These are phyloP conservation scores for Pythium coloratum DNA, from an alignment of 352 stramenopile genomes.

Conservation along the genomic window DNA sequence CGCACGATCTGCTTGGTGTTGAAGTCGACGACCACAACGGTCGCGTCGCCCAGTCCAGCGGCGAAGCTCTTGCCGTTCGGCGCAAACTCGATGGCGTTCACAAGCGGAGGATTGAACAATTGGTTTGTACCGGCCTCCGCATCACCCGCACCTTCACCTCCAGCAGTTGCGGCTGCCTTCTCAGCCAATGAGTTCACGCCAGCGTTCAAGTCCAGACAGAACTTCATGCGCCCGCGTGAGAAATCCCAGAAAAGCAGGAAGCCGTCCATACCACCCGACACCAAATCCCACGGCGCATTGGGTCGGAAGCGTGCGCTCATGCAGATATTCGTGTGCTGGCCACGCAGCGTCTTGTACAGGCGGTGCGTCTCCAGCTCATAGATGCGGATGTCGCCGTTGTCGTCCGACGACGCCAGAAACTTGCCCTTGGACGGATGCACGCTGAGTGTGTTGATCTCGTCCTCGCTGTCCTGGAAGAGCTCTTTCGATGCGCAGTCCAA, in stretches of 20 bases:
- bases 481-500: constrained; percentile 53
- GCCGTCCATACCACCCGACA: constrained; percentile 71
- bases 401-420: constrained; percentile 64
- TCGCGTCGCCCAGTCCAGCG: constrained; percentile 64
- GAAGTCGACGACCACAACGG: constrained; percentile 67
- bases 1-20: constrained; percentile 48
- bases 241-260: constrained; percentile 79
- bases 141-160: background rate
- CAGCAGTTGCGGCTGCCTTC: background rate
- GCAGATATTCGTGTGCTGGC: constrained; percentile 72
- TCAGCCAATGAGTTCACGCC: constrained; percentile 36
- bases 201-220: constrained; percentile 65
- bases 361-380: constrained; percentile 58
- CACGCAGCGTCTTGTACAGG: constrained; percentile 65
- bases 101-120: constrained; percentile 76
- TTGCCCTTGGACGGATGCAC: constrained; percentile 53
- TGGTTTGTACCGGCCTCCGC: constrained; percentile 34
- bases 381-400: constrained; percentile 67
- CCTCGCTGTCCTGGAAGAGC: constrained; percentile 58
- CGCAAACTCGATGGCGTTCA: constrained; percentile 66
- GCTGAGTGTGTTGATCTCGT: constrained; percentile 69
- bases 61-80: constrained; percentile 63
- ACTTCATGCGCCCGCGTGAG: constrained; percentile 63
- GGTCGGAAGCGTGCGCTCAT: constrained; percentile 66
- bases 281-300: constrained; percentile 70